These are phyloP conservation scores for Saccharomyces paradoxus DNA, from an alignment of 805 yeast species.

Conservation along the genomic window DNA sequence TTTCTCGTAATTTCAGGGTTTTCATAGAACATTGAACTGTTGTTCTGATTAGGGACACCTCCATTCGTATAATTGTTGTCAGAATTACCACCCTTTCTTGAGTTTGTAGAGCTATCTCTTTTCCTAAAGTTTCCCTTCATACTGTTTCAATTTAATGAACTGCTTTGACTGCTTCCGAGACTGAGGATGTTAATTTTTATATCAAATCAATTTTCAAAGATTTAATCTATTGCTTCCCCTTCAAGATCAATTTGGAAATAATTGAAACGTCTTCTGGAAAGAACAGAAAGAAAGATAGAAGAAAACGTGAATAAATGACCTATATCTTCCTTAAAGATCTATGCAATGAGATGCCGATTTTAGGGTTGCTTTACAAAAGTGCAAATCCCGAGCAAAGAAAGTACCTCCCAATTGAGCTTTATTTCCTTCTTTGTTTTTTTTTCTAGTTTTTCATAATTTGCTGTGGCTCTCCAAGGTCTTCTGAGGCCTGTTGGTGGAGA, in stretches of 20 bases:
- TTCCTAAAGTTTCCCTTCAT: constrained; percentile 13
- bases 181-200: background rate
- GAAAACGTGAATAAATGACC: background rate
- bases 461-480: background rate
- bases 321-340: background rate
- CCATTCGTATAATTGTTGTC: background rate
- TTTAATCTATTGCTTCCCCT: background rate
- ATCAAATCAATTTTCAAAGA: background rate
- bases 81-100: background rate
- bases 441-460: background rate
- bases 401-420: background rate
- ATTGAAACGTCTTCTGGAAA: background rate
- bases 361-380: background rate
- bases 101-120: background rate
- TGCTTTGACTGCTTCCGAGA: background rate
- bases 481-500: background rate
- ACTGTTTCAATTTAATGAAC: background rate
- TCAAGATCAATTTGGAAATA: background rate
- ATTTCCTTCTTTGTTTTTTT: background rate
- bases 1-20: constrained; percentile 24
- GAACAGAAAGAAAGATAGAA: background rate
- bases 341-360: background rate
- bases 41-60: background rate
- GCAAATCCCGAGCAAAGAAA: background rate
- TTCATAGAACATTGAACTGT: constrained; percentile 16